These are phyloP conservation scores for Didymella pinodella DNA, from an alignment of 2,329 filamentous ascomycete genomes.

Conservation along the genomic window DNA sequence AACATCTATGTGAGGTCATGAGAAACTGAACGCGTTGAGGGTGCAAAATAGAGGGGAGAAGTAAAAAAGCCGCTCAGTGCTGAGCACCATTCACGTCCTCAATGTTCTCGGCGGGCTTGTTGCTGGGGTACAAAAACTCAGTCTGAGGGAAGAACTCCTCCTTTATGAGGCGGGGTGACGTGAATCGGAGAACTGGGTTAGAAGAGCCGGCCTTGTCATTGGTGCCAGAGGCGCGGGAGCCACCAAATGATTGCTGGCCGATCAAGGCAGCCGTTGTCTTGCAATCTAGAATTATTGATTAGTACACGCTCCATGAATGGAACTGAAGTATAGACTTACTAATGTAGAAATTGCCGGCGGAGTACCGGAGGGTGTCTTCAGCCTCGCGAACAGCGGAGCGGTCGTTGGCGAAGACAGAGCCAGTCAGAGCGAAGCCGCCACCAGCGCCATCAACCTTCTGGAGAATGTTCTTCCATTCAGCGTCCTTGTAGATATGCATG, in stretches of 20 bases:
- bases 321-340: slow-evolving; percentile 52
- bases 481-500: slow-evolving; percentile 80
- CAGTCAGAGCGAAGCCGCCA: slow-evolving; percentile 77
- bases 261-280: slow-evolving; percentile 51
- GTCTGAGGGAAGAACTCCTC: slow-evolving; percentile 59
- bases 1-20: slow-evolving; percentile 1
- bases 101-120: slow-evolving; percentile 35
- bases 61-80: not conserved
- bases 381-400: slow-evolving; percentile 69
- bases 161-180: slow-evolving; percentile 62
- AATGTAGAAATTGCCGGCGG: slow-evolving; percentile 83
- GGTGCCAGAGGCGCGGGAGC: slow-evolving; percentile 61
- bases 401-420: slow-evolving; percentile 75
- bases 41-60: not conserved
- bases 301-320: not conserved
- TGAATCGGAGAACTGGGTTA: slow-evolving; percentile 60
- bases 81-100: slow-evolving; percentile 8
- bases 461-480: slow-evolving; percentile 62
- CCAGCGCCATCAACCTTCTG: slow-evolving; percentile 66
- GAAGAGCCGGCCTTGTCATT: slow-evolving; percentile 64
- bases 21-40: slow-evolving; percentile 1
- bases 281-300: slow-evolving; percentile 29
- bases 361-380: slow-evolving; percentile 73
- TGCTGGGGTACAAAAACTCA: slow-evolving; percentile 61
- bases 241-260: slow-evolving; percentile 59